phyloP scores from a whole-genome alignment of 257 asterid genomes.

The Fraxinus americana region DNA sequence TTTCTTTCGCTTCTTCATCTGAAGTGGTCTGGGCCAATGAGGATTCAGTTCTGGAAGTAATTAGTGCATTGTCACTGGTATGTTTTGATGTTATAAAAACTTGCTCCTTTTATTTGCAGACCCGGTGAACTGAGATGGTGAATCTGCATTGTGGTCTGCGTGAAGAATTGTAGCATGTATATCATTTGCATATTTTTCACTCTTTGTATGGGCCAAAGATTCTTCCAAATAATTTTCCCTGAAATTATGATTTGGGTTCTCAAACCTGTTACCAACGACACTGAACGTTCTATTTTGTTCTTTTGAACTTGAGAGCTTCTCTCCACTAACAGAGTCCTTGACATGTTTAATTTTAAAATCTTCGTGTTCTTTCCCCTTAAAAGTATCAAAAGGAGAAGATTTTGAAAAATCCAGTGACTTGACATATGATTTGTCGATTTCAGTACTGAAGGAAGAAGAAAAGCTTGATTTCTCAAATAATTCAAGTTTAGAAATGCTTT shows the following conservation, averaged over 20 bases:
- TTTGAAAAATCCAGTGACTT: conserved; percentile 44
- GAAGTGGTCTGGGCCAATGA: conserved; percentile 42
- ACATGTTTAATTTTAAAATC: conserved; percentile 21
- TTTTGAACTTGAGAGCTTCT: conserved; percentile 31
- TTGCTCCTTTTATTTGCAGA: conserved; percentile 33
- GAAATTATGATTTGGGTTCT: conserved; percentile 25
- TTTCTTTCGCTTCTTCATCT: conserved; percentile 38
- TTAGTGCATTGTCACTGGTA: conserved; percentile 37
- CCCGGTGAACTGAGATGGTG: conserved; percentile 48
- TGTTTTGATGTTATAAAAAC: conserved; percentile 35
- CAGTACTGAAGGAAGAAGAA: conserved; percentile 55
- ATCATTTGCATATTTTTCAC: conserved; percentile 24
- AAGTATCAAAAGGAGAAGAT: conserved; percentile 47
- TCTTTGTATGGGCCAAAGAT: conserved; percentile 31
- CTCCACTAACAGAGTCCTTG: conserved; percentile 38
- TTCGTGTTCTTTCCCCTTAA: conserved; percentile 25
- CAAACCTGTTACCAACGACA: conserved; percentile 31
- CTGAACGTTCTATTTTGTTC: conserved; percentile 31
- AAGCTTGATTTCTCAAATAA: conserved; percentile 63
- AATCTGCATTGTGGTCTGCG: no score
- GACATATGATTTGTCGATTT: conserved; percentile 49
- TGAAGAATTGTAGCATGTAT: conserved; percentile 27
- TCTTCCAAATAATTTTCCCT: conserved; percentile 38
- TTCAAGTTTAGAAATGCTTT: conserved; percentile 74
- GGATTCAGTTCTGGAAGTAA: conserved; percentile 48